A percentile compares a stretch with the other conserved stretches of the same genome.
Conservation (phyloP, 202 grass and related monocot genomes). For the Elaeis oleifera region DNA sequence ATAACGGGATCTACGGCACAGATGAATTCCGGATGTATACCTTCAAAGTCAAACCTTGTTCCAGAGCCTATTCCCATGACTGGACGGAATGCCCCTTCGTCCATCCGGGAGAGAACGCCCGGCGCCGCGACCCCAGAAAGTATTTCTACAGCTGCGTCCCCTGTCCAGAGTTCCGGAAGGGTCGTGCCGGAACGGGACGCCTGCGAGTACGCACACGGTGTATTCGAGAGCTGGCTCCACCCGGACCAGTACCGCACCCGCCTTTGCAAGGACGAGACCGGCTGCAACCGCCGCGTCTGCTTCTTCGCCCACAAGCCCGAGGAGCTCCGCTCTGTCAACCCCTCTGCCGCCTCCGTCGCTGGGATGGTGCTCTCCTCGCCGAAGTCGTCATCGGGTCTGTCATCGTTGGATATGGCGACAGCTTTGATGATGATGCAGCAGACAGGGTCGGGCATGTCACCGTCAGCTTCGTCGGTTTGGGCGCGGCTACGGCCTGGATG, state of each 20-base stretch:
- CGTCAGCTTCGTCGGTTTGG: neutral
- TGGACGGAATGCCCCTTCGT: constrained; percentile 18
- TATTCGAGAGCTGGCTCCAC: constrained; percentile 19
- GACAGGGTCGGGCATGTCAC: neutral
- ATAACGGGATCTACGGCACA: constrained; percentile 10
- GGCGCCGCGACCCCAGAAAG: constrained; percentile 13
- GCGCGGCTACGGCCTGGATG: too few species aligned
- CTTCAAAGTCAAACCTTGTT: constrained; percentile 16
- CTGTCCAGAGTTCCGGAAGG: constrained; percentile 15
- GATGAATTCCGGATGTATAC: constrained; percentile 17
- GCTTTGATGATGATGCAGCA: constrained; percentile 16
- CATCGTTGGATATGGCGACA: constrained; percentile 10
- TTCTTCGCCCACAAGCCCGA: constrained; percentile 18
- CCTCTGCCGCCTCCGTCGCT: neutral
- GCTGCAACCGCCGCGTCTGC: constrained; percentile 17
- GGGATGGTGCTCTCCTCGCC: constrained; percentile 2
- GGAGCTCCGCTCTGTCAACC: constrained; percentile 4
- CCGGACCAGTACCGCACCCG: constrained; percentile 13
- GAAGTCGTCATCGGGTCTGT: neutral
- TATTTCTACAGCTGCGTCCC: constrained; percentile 15
- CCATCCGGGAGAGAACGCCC: constrained; percentile 17
- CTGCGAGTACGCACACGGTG: constrained; percentile 13
- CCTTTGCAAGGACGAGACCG: constrained; percentile 12
- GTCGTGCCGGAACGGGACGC: constrained; percentile 15
- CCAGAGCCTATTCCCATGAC: constrained; percentile 8